Base-by-base conservation (phyloP, 1,139 yeast genomes). In the Nakaseomyces kungkrabaensis region DNA sequence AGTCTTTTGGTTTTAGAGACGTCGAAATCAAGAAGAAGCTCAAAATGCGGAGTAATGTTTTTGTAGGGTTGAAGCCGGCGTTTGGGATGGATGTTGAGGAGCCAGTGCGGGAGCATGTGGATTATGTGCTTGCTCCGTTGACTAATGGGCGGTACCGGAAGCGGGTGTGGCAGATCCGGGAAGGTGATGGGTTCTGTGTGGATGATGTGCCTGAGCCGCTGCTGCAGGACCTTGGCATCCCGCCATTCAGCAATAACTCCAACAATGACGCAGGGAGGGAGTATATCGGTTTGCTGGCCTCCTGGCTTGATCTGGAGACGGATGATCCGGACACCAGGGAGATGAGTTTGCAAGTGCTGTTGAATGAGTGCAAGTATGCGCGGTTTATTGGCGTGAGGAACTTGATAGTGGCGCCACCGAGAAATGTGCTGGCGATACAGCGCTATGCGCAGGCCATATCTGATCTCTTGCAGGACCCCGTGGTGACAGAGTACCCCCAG, bases 271-370 rank as follows among this genome's bases (percentile, higher is more conserved):
- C 31, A 7, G 10, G 36, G 10, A 31, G 55, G 8, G 53, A 57
- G 10, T 60, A 57, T 36, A 61, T 66, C 40, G 85, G 84, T 0
- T 58, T 81, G 36, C 65, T 81, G 1, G 75, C 85, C 0, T 78
- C 84, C 1, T 81, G 86, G 85, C 70, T 80, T 10, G 85, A 81
- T 57, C 65, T 81, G 36, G 86, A 81, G 54, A 73, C 79, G 32
- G 67, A 68, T 25, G 77, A 78, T 59, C 63, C 67, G 0, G 56
- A 69, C 4, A 69, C 77, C 9, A 76, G 81, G 34, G 76, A 73
- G 53, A 67, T 80, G 50, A 76, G 82, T 2, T 66, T 67, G 34
- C 81, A 79, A 56, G 83, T 81, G 0, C 51, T 81, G 27, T 53
- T 65, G 38, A 77, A 79, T 55, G 88, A 82, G 60, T 65, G 80